Base-by-base conservation (phyloP, 1,139 yeast genomes). In the Hansenula lynferdii region DNA sequence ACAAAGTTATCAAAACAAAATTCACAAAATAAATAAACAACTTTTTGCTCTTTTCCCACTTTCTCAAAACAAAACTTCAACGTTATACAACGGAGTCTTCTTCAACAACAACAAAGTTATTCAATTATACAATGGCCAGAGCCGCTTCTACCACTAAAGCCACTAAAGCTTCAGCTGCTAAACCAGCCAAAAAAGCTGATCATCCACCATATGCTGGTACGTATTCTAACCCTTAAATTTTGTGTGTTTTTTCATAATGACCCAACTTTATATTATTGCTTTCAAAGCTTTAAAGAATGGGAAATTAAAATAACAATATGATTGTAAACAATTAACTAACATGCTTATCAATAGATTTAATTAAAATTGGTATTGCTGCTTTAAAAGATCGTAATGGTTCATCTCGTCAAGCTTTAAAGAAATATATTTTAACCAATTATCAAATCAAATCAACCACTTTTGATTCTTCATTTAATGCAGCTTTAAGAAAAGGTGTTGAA, bases 311-410 rank as follows among this genome's bases (percentile, higher is more conserved):
- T n/a, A n/a, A n/a, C n/a, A n/a, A n/a, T n/a, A n/a, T n/a, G n/a
- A n/a, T n/a, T n/a, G n/a, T n/a, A n/a, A n/a, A n/a, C n/a, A n/a
- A n/a, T n/a, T n/a, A n/a, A n/a, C n/a, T n/a, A n/a, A n/a, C n/a
- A 28, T 47, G 47, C n/a, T n/a, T n/a, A n/a, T n/a, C n/a, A 43
- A 45, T 56, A 79, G 95, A 85, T 44, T 74, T 85, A 79, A 85
- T 87, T 61, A 75, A 75, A 54, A 78, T 83, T 44, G 95, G 95
- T 40, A 71, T 87, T 49, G 60, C 72, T 36, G 66, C 81, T 28
- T 73, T 86, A 54, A 84, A 85, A 57, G 94, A 85, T 55, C 80
- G 95, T 66, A 82, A 75, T 46, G 96, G 96, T 40, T 82, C 94
- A 35, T 77, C 83, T 74, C 85, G 92, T 58, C 85, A 79, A 58